Base-by-base conservation (phyloP, 805 yeast genomes). In the Suhomyces canberraensis region DNA sequence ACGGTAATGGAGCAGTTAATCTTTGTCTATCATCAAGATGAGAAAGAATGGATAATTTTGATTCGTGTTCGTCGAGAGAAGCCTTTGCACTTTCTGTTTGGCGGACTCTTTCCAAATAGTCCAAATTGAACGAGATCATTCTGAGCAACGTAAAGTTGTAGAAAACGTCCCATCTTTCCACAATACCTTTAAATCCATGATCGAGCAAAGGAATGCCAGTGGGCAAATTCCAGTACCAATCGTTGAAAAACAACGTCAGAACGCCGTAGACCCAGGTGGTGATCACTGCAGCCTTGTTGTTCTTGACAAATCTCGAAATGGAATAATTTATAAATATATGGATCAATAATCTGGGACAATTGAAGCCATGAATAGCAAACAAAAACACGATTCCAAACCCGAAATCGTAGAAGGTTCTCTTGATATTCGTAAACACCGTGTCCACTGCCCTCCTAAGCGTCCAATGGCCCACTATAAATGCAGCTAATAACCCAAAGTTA, bases 111-210 rank as follows among this genome's bases (percentile, higher is more conserved):
- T 73, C 76, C 20, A 81, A 50, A 50, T 75, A 88, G 61, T 93
- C 99, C 44, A 86, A 55, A 45, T 86, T 84, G 59, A 73, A 93
- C 41, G 96, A 86, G 31, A 93, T 63, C 73, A 89, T 78, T 51
- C 97, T 74, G 36, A 93, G 70, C 41, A 91, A 64, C 1, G 95
- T 83, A 61, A 95, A 89, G 61, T 93, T 93, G 71, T 80, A 93
- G 50, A 85, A 87, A 3, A 93, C 97, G 55, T 93, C 97, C 99
- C 99, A 93, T 50, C 98, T 73, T 13, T 79, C 71, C 42, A 93
- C 81, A 11, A 90, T 73, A 1, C 98, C 97, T 32, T 74, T 73
- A 48, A 75, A 82, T 0, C 75, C 73, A 18, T 62, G 48, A 51
- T 88, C 95, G 48, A 85, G 58, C 25, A 74, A 61, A 0, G 67